Conservation (phyloP, 495 filamentous ascomycete genomes). For the Usnea hakonensis region DNA sequence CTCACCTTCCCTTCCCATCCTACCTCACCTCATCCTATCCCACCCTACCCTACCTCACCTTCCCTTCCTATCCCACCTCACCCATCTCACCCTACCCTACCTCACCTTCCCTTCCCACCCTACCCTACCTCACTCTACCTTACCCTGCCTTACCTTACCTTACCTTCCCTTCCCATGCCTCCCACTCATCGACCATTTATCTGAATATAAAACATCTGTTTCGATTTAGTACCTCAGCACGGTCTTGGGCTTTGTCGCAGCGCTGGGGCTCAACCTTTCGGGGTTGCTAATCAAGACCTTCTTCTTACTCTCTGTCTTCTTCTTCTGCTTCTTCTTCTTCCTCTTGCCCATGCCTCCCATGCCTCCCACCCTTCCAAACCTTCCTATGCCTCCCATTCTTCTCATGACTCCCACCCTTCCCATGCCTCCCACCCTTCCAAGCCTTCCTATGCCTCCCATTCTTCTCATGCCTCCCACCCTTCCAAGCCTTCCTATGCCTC, state of each 20-base stretch:
- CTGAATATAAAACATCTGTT: background rate
- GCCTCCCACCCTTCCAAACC: too few species aligned
- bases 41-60: background rate
- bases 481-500: too few species aligned
- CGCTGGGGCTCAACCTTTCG: background rate
- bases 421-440: too few species aligned
- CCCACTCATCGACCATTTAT: background rate
- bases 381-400: too few species aligned
- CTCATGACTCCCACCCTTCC: background rate
- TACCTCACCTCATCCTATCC: background rate
- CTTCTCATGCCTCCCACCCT: too few species aligned
- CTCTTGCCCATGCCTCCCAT: too few species aligned
- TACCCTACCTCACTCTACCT: background rate
- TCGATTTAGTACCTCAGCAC: constrained; percentile 1
- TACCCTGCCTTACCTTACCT: background rate
- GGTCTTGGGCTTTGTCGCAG: constrained; percentile 1
- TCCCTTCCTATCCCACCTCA: background rate
- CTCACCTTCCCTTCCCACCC: background rate
- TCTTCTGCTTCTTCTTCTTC: background rate
- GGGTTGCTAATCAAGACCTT: background rate
- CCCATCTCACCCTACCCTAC: background rate
- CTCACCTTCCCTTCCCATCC: background rate
- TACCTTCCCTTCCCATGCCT: background rate
- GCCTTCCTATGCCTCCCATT: too few species aligned
- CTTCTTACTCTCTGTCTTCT: background rate